A percentile compares a stretch with the other conserved stretches of the same genome.
Conservation (phyloP, 2,329 filamentous ascomycete genomes). For the Cephalotrichum gorgonifer region DNA sequence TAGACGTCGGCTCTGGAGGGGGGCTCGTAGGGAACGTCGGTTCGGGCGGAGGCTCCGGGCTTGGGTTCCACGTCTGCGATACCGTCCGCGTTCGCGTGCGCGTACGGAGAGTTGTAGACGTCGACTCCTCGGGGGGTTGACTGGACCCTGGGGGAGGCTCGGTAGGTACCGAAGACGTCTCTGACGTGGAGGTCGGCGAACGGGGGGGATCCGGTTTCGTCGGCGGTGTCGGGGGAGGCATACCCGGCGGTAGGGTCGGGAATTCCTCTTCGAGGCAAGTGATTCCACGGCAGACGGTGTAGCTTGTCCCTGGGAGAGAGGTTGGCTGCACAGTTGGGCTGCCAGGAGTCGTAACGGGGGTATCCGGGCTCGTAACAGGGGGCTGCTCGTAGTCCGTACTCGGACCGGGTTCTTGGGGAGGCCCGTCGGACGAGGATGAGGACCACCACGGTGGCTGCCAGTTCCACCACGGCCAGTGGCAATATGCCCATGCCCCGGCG, state of each 20-base stretch:
- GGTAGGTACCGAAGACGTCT: background rate
- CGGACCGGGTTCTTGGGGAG: background rate
- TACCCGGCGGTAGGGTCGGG: background rate
- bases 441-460: background rate
- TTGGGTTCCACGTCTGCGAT: background rate
- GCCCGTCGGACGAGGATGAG: background rate
- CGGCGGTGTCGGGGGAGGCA: background rate
- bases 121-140: background rate
- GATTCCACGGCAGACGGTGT: conserved; percentile 1
- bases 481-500: conserved; percentile 3
- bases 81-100: background rate
- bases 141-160: background rate
- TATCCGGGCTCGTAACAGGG: background rate
- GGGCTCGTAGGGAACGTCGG: conserved; percentile 1
- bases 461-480: conserved; percentile 6
- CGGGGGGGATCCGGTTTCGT: background rate
- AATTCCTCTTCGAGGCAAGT: conserved; percentile 4
- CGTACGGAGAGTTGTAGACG: background rate
- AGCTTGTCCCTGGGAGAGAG: background rate
- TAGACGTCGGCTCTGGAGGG: background rate
- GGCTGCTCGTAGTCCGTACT: background rate
- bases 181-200: background rate
- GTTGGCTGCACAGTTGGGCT: background rate
- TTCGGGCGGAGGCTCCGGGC: background rate
- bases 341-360: background rate